Evolutionary conservation across 768 basidiomycete genomes (phyloP), one percentile per base, ranked within the genome.

Genomic region (Hypsizygus marmoreus): DNA sequence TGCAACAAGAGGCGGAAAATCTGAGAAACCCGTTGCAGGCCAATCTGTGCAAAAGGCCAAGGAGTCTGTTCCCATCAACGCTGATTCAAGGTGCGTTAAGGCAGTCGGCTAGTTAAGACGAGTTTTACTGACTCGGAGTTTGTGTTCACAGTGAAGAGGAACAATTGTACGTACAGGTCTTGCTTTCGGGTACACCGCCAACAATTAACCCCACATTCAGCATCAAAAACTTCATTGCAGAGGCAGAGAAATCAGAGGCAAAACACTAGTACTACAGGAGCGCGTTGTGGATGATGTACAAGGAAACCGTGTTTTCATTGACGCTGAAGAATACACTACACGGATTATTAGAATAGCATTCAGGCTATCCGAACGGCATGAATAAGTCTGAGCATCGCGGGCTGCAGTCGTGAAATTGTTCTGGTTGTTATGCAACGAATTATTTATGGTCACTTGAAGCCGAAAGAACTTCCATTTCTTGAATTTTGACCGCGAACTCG

Each of bases 191-290:
- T 25, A 43, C 26, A 16, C 48, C 28, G 44, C 56, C 55, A 55
- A 56, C 61, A 60, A 66, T 58, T 65, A 58, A 63, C 45, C 59
- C 70, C 67, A 49, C 65, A 71, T 59, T 75, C 71, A 92, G 90
- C 63, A 89, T 92, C 70, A 74, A 77, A 64, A 82, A 83, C 39
- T 92, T 88, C 62, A 79, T 91, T 50, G 81, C 79, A 45, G 88
- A 90, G 61, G 89, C 90, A 36, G 90, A 91, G 75, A 89, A 87
- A 69, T 86, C 81, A 63, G 69, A 62, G 16, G 49, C 80, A 53
- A 77, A 79, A 60, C 77, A 79, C 61, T 80, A 67, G 60, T 50
- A 7, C 37, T 32, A 42, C 32, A 42, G 34, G 12, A 35, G 9
- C 17, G 34, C 4, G 4, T 24, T 20, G 32, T 19, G 16, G 29